phyloP scores from a whole-genome alignment of 2,329 filamentous ascomycete genomes.

The Neocatenulostroma microsporum region DNA sequence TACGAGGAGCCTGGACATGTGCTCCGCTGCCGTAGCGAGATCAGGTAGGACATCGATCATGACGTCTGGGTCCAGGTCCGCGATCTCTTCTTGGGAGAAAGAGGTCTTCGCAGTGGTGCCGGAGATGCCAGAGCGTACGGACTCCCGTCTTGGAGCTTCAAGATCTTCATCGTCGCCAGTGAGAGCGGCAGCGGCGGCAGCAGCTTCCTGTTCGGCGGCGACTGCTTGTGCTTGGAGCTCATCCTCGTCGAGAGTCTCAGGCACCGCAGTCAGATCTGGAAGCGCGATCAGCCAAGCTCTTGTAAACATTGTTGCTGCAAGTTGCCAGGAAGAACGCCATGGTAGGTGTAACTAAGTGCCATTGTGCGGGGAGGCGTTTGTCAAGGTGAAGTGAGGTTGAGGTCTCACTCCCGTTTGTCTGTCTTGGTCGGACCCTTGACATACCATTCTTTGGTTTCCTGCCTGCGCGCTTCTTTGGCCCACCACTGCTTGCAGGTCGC shows the following conservation, averaged over 20 bases:
- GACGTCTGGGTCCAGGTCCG: conserved; percentile 34
- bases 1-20: conserved; percentile 23
- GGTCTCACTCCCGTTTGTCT: too few species aligned
- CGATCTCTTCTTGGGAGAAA: conserved; percentile 38
- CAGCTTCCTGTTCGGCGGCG: conserved; percentile 1
- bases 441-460: not conserved
- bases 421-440: too few species aligned
- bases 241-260: conserved; percentile 10
- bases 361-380: too few species aligned
- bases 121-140: conserved; percentile 34
- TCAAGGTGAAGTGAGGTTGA: too few species aligned
- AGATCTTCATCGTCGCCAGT: conserved; percentile 3
- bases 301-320: conserved; percentile 1
- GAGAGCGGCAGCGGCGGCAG: conserved; percentile 2
- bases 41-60: conserved; percentile 36
- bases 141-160: conserved; percentile 7
- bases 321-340: too few species aligned
- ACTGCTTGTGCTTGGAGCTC: conserved; percentile 4
- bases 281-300: conserved; percentile 3
- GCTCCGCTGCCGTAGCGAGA: conserved; percentile 24
- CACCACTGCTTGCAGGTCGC: not conserved
- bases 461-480: conserved; percentile 3
- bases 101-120: conserved; percentile 42
- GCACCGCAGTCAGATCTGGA: conserved; percentile 14
- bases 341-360: too few species aligned